Evolutionary conservation across 2,329 filamentous ascomycete species (phyloP), one percentile per base, ranked within the genome.

Genomic region (Fusarium aywerte): DNA sequence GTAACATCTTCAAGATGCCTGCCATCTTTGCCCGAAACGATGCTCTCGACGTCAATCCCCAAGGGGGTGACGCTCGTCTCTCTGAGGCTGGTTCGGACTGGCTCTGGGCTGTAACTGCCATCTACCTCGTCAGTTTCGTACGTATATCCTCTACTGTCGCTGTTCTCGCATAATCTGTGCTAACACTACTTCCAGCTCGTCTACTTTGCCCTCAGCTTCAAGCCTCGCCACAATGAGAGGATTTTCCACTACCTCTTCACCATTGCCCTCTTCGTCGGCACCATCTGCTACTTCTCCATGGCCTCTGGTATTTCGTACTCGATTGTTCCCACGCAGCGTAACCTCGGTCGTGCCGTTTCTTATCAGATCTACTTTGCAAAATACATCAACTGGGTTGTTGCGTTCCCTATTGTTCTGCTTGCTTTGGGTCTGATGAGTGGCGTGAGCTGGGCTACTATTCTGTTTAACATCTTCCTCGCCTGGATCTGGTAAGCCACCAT

Each of bases 231-330:
- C 35, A 81, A 81, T 50, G 83, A 87, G 72, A 81, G 79, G 68
- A 80, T 87, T 69, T 87, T 87, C 78, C 84, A 87, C 77, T 86
- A 87, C 73, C 76, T 86, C 64, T 84, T 85, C 74, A 79, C 76
- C 66, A 77, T 85, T 51, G 80, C 80, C 33, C 78, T 83, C 38
- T 77, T 87, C 11, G 80, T 81, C 61, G 84, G 83, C 56, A 72
- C 81, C 20, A 78, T 85, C 65, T 73, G 80, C 50, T 87, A 87
- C 79, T 87, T 77, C 65, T 79, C 84, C 59, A 79, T 81, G 75
- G 85, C 84, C 7, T 82, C 84, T 7, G 81, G 85, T 66, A 78
- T 87, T 2, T 84, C 78, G 53, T 86, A 76, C 72, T 74, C 69
- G 12, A 72, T 80, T n/a, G 58, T 85, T 43, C 27, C 47, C 10